phyloP scores from a whole-genome alignment of 257 asterid species.

The Anisodus acutangulus region DNA sequence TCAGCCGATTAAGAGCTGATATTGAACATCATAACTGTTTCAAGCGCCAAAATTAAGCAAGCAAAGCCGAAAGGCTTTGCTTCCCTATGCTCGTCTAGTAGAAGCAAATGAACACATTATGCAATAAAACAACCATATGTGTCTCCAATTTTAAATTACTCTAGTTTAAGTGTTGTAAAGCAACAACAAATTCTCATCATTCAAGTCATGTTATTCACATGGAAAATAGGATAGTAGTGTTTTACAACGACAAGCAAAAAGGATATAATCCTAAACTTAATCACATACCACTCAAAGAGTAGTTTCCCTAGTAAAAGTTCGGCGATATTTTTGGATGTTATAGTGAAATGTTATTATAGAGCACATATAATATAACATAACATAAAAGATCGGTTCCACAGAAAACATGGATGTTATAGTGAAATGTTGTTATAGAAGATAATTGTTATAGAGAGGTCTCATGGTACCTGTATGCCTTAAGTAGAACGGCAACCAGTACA shows the following conservation, averaged over 20 bases:
- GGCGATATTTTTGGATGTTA: neutral
- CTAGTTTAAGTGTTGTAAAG: neutral
- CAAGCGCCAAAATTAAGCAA: neutral
- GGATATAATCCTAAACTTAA: neutral
- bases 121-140: neutral
- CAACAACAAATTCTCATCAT: neutral
- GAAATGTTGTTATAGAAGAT: too few relatives aligned
- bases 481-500: constrained; percentile 97
- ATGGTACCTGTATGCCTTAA: constrained; percentile 80
- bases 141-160: neutral
- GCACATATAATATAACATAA: too few relatives aligned
- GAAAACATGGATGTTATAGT: too few relatives aligned
- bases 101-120: neutral
- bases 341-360: too few relatives aligned
- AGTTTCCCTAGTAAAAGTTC: neutral
- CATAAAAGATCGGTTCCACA: too few relatives aligned
- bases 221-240: neutral
- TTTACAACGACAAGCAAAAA: neutral
- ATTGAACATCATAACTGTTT: constrained; percentile 1
- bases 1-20: neutral
- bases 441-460: too few relatives aligned
- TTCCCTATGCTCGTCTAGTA: neutral
- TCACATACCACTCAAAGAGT: neutral
- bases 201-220: neutral
- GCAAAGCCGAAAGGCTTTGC: neutral